Evolutionary conservation across 441 rosid genomes (phyloP).

Genomic region (Populus trichocarpa): DNA sequence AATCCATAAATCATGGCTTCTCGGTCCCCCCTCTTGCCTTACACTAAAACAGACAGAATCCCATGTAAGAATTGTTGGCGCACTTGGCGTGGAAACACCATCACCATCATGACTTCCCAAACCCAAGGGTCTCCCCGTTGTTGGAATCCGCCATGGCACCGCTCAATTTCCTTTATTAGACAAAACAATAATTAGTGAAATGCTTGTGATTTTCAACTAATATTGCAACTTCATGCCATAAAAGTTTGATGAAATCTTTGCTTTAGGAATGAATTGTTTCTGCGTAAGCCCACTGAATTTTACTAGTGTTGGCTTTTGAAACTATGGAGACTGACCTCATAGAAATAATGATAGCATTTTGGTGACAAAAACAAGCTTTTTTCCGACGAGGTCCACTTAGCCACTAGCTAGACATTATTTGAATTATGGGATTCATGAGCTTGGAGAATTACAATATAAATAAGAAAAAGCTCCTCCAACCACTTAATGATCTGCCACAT

Average conservation of each 20-base stretch:
- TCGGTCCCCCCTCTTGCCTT: not conserved
- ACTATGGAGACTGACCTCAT: slow-evolving; percentile 24
- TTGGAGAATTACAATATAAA: not conserved
- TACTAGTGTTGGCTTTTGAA: not conserved
- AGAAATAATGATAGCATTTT: slow-evolving; percentile 18
- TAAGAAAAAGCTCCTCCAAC: slow-evolving; percentile 1
- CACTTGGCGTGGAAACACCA: not conserved
- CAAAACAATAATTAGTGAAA: not conserved
- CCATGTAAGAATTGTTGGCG: not conserved
- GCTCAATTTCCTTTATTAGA: not conserved
- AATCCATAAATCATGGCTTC: not conserved
- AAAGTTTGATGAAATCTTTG: not conserved
- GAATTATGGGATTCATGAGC: not conserved
- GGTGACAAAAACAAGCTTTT: slow-evolving; percentile 27
- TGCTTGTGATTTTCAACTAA: not conserved
- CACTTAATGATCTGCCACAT: slow-evolving; percentile 9
- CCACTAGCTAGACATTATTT: slow-evolving; percentile 8
- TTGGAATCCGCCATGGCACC: not conserved
- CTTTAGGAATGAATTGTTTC: slow-evolving; percentile 9
- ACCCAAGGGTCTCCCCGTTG: not conserved
- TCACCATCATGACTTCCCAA: not conserved
- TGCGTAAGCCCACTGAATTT: slow-evolving; percentile 26
- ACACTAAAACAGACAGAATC: not conserved
- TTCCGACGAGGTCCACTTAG: slow-evolving; percentile 20
- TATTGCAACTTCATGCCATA: not conserved